Evolutionary conservation across 208 protist species (phyloP).

Genomic region (Wallacemonas rigidus): DNA sequence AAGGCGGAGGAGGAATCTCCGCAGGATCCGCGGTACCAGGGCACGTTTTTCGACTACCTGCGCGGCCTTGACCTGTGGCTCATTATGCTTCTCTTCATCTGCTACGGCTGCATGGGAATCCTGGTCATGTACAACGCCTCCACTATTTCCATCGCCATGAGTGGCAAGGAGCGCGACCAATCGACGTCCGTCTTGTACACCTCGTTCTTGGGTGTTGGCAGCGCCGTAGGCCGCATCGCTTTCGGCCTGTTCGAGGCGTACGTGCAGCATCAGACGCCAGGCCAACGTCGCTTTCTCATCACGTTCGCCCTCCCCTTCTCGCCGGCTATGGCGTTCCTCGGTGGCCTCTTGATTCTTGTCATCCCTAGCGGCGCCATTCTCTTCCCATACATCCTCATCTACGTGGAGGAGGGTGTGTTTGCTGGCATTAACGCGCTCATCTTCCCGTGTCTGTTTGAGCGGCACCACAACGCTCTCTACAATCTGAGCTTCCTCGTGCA

Average conservation of each 20-base stretch:
- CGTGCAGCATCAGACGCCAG: slow-evolving; percentile 41
- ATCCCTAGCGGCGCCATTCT: slow-evolving; percentile 44
- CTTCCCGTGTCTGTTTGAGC: slow-evolving; percentile 51
- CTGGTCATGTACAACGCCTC: slow-evolving; percentile 55
- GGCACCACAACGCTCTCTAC: slow-evolving; percentile 54
- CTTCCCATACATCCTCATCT: slow-evolving; percentile 54
- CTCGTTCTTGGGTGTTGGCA: slow-evolving; percentile 54
- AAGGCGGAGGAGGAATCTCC: slow-evolving; percentile 15
- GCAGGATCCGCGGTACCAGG: slow-evolving; percentile 49
- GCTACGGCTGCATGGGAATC: slow-evolving; percentile 37
- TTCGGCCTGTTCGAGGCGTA: slow-evolving; percentile 58
- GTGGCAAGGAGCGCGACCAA: slow-evolving; percentile 33
- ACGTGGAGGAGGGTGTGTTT: slow-evolving; percentile 52
- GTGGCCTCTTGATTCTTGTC: slow-evolving; percentile 44
- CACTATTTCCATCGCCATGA: slow-evolving; percentile 53
- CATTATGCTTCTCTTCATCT: slow-evolving; percentile 44
- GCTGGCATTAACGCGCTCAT: slow-evolving; percentile 46
- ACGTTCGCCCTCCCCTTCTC: slow-evolving; percentile 33
- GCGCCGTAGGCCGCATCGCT: slow-evolving; percentile 46
- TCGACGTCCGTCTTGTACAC: slow-evolving; percentile 44
- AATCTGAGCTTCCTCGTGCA: slow-evolving; percentile 42
- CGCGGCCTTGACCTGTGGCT: slow-evolving; percentile 45
- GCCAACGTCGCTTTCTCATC: slow-evolving; percentile 32
- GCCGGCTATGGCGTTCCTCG: slow-evolving; percentile 33
- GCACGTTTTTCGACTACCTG: slow-evolving; percentile 38